Percentiles rank a stretch among this genome's conserved stretches.
Conservation (phyloP, 2,329 filamentous ascomycete species). For the Aureobasidium zeae region DNA sequence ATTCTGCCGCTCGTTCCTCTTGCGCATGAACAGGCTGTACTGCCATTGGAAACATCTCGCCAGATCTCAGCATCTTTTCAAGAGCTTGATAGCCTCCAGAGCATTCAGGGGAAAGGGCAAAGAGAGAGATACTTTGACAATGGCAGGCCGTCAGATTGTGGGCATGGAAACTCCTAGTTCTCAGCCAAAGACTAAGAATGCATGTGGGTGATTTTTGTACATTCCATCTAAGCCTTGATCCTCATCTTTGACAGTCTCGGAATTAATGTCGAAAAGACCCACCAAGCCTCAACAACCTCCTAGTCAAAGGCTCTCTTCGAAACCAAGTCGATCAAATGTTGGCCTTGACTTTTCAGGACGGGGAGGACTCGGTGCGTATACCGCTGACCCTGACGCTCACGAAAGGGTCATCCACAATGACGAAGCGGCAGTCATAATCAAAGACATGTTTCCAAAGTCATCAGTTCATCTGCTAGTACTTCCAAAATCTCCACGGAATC, state of each 20-base stretch:
- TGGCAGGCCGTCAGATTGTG: constrained; percentile 13
- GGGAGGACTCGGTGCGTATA: constrained; percentile 59
- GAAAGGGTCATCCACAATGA: constrained; percentile 56
- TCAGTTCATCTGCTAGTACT: constrained; percentile 81
- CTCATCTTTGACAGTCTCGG: constrained; percentile 32
- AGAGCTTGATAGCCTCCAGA: neutral
- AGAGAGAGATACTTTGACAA: neutral
- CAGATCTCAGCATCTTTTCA: neutral
- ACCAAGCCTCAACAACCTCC: constrained; percentile 17
- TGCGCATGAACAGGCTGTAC: neutral
- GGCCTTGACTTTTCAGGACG: constrained; percentile 45
- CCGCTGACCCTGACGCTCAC: constrained; percentile 52
- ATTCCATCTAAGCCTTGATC: neutral
- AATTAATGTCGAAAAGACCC: constrained; percentile 38
- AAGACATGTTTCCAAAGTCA: constrained; percentile 79
- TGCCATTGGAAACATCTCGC: neutral
- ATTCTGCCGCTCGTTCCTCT: neutral
- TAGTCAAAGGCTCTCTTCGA: constrained; percentile 19
- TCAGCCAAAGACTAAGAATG: constrained; percentile 12
- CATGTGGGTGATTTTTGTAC: constrained; percentile 11
- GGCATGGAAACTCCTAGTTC: constrained; percentile 15
- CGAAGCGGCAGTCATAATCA: constrained; percentile 64
- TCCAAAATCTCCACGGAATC: constrained; percentile 57
- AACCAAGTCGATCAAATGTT: constrained; percentile 16
- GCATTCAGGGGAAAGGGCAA: constrained; percentile 4